Evolutionary conservation across 257 asterid species (phyloP).

Genomic region (Solanum peruvianum): DNA sequence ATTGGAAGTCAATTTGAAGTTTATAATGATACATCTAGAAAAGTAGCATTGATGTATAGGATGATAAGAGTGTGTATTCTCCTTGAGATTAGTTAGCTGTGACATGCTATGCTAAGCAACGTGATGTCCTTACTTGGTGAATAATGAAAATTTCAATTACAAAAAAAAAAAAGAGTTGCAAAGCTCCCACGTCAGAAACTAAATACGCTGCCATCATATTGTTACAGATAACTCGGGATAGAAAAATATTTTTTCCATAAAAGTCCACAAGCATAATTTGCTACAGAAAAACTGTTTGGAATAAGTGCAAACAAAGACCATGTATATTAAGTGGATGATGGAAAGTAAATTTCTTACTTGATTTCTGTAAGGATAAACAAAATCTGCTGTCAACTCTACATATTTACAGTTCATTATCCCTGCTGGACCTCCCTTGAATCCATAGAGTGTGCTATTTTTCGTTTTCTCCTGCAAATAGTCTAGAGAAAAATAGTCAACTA

Average conservation of each 20-base stretch:
- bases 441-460: slow-evolving; percentile 81
- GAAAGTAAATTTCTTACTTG: slow-evolving; percentile 39
- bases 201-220: background rate
- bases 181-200: background rate
- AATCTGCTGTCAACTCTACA: slow-evolving; percentile 61
- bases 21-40: background rate
- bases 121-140: background rate
- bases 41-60: background rate
- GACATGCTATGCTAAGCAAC: background rate
- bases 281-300: background rate
- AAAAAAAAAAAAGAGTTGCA: background rate
- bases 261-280: background rate
- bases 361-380: slow-evolving; percentile 85
- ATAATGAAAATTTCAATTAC: background rate
- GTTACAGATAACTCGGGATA: background rate
- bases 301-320: background rate
- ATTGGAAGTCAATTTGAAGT: background rate
- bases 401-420: slow-evolving; percentile 95
- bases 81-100: background rate
- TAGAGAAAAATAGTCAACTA: slow-evolving; percentile 1
- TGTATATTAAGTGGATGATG: background rate
- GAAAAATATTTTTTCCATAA: background rate
- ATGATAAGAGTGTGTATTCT: background rate
- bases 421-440: slow-evolving; percentile 98
- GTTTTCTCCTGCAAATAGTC: slow-evolving; percentile 87